Base-by-base conservation (phyloP, 768 basidiomycete species). In the Tricholoma sp. region DNA sequence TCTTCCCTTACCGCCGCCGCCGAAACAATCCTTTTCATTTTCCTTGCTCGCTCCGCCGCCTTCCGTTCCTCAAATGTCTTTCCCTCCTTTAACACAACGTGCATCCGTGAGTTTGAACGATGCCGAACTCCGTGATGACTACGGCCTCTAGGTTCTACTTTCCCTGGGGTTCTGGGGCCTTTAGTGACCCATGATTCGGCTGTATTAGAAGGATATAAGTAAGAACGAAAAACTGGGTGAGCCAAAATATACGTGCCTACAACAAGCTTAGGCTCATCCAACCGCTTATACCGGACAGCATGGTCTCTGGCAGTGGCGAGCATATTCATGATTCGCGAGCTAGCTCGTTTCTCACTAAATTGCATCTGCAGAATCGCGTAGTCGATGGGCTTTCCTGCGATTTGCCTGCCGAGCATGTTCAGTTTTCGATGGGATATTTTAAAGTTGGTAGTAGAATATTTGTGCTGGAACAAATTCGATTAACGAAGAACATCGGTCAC, bases 161-260 rank as follows among this genome's bases (percentile, higher is more conserved):
- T 82, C 58, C 82, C 85, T 37, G 81, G 73, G 20, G 74, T 72
- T 37, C 79, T 82, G 6, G 77, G 76, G 5, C 89, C 94, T 69
- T 98, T 98, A 48, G 83, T 88, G 13, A 97, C 94, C 96, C 94
- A 99, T 18, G 94, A 83, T 71, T 97, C 88, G 45, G 92, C 94
- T 97, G 37, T 52, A 18, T 57, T 17, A 58, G 29, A 32, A 59
- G 37, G 37, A 56, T 55, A 45, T 55, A 45, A 32, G 13, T n/a
- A 17, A 51, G 17, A 15, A 28, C 52, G 41, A n/a, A 52, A 36
- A 6, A 44, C 20, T 44, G n/a, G 24, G 44, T 45, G 18, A 56
- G 47, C 12, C 54, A 32, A 29, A 9, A 31, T 6, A 82, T 92
- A 66, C 62, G 96, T 53, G 33, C 94, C 80, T 62, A 98, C 86